Percentiles rank a stretch among this genome's conserved stretches.
Evolutionary conservation across 163 green algal species (phyloP).

Genomic region (Volvox carteri): DNA sequence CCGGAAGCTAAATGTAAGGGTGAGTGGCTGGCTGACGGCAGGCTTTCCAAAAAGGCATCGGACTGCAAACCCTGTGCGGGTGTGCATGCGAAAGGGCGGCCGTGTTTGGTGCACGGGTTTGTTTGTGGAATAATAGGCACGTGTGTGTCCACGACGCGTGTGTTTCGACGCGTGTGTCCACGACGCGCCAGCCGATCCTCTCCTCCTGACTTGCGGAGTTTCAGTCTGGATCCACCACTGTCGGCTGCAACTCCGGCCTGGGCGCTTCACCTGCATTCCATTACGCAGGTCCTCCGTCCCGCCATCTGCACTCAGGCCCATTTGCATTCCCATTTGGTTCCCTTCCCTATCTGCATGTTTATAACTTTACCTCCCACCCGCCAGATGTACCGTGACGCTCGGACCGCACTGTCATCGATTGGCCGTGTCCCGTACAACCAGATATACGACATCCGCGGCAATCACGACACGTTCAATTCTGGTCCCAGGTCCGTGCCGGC

Average conservation of each 20-base stretch:
- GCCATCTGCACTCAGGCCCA: neutral
- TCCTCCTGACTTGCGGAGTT: too few species aligned
- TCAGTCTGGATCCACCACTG: too few species aligned
- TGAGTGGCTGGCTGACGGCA: neutral
- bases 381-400: neutral
- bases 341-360: neutral
- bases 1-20: too few species aligned
- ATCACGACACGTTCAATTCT: slow-evolving; percentile 89
- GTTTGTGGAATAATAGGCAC: too few species aligned
- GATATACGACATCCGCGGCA: slow-evolving; percentile 83
- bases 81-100: too few species aligned
- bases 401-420: neutral
- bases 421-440: slow-evolving; percentile 6
- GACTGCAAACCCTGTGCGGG: neutral
- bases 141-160: too few species aligned
- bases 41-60: neutral
- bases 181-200: too few species aligned
- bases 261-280: neutral
- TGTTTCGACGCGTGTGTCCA: too few species aligned
- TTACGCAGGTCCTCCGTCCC: neutral
- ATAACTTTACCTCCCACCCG: too few species aligned
- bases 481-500: neutral
- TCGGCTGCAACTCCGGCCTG: neutral
- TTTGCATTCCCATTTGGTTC: neutral
- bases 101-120: too few species aligned